Conservation (phyloP, 2,329 filamentous ascomycete species). For the Colletotrichum neosansevieriae region DNA sequence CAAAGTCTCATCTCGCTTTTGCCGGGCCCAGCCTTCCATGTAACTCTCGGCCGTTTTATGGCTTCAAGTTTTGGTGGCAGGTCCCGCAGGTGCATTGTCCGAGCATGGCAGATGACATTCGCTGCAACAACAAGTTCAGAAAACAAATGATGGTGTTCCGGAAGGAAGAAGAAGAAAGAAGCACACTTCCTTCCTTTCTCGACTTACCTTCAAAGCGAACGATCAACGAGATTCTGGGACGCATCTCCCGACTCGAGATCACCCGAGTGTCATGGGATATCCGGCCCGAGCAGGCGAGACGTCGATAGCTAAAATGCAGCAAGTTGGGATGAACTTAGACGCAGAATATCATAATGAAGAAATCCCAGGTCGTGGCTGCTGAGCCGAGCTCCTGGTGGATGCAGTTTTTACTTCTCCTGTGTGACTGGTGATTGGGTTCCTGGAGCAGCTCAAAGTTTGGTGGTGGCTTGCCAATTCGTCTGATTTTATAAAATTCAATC, state of each 20-base stretch:
- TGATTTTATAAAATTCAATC: slow-evolving; percentile 4
- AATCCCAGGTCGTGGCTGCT: neutral
- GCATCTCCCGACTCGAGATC: neutral
- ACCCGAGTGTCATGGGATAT: neutral
- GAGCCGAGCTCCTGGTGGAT: neutral
- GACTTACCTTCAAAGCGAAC: neutral
- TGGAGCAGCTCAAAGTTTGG: neutral
- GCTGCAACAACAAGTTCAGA: too few relatives aligned
- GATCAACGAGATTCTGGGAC: neutral
- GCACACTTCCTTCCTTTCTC: neutral
- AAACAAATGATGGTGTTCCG: too few relatives aligned
- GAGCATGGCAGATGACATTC: neutral
- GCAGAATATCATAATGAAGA: neutral
- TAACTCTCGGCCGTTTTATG: neutral
- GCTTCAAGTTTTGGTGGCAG: neutral
- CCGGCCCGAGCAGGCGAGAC: slow-evolving; percentile 1
- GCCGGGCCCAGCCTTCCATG: neutral
- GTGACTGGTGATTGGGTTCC: too few relatives aligned
- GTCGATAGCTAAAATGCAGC: neutral
- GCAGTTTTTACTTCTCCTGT: too few relatives aligned
- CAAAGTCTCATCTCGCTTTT: neutral
- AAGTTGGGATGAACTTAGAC: neutral
- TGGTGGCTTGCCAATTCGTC: slow-evolving; percentile 9
- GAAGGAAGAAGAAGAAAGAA: neutral
- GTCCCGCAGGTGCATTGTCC: neutral